Evolutionary conservation across 139 green algal species (phyloP), one percentile per base, ranked within the genome.

Genomic region (Chlamydomonas applanata): DNA sequence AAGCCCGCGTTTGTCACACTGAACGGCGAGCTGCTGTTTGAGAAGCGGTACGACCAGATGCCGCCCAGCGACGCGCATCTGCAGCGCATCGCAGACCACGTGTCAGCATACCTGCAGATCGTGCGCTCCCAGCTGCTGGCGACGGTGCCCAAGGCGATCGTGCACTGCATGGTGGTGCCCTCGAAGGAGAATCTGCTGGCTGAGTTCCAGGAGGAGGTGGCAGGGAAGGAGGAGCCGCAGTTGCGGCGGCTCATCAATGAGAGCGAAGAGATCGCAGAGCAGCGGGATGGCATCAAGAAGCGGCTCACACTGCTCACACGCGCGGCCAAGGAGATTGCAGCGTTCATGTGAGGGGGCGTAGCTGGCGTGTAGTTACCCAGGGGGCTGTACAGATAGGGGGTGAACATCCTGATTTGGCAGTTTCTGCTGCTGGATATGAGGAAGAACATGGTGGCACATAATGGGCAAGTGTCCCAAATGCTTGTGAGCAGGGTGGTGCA

Each of bases 101-200:
- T 97, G 13, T 91, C 80, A n/a, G 91, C 91, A 0, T 97, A 97
- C 87, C 87, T 97, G 64, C 85, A 89, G 63, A 92, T 97, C 71
- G 89, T 97, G 20, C 87, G 92, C 69, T 84, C 74, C 36, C 93
- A 97, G 89, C 89, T 97, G 76, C 88, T 91, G 69, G 90, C 93
- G 64, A 96, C 93, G 19, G 87, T 97, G 56, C 93, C 93, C 72
- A 97, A 97, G 85, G 93, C 93, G 20, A 91, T 97, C 56, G 93
- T 97, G 66, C 91, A 95, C 80, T 93, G 86, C 85, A 93, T 94
- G 82, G 91, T 90, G 7, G 70, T 88, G 33, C 89, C 90, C n/a
- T 80, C 90, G 68, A 96, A 96, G 84, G 88, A 93, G 45, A 71
- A 62, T 25, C 78, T 97, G 80, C 81, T 97, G 68, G 81, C 86